Evolutionary conservation across 305 asterid genomes (phyloP).

Genomic region (Fraxinus angustifolia): DNA sequence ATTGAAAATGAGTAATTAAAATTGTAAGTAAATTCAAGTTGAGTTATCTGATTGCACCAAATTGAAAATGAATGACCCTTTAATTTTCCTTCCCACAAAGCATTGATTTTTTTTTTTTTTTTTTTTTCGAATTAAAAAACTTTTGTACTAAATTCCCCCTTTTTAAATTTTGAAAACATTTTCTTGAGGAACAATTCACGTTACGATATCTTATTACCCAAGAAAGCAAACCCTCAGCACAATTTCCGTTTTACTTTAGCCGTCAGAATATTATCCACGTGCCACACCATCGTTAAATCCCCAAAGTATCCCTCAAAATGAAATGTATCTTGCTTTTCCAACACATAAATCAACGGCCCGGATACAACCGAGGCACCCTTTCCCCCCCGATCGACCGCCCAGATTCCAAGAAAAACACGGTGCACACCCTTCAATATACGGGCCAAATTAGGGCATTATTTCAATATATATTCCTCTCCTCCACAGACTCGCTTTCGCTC

Average conservation of each 20-base stretch:
- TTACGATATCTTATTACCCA: slow-evolving; percentile 19
- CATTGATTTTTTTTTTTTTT: neutral
- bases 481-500: slow-evolving; percentile 7
- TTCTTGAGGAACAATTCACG: slow-evolving; percentile 31
- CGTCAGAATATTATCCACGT: slow-evolving; percentile 11
- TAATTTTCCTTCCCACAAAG: neutral
- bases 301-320: slow-evolving; percentile 18
- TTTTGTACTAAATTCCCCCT: neutral
- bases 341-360: slow-evolving; percentile 28
- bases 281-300: slow-evolving; percentile 11
- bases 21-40: neutral
- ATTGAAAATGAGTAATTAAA: neutral
- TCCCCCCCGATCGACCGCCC: slow-evolving; percentile 20
- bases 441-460: slow-evolving; percentile 32
- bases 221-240: neutral
- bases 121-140: neutral
- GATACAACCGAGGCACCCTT: slow-evolving; percentile 10
- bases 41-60: neutral
- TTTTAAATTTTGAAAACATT: neutral
- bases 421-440: slow-evolving; percentile 6
- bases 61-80: neutral
- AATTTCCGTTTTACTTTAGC: neutral
- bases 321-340: slow-evolving; percentile 23
- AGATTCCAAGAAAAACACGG: slow-evolving; percentile 16
- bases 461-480: slow-evolving; percentile 12